Conservation (phyloP, 352 stramenopile species). For the Phytophthora aleatoria region DNA sequence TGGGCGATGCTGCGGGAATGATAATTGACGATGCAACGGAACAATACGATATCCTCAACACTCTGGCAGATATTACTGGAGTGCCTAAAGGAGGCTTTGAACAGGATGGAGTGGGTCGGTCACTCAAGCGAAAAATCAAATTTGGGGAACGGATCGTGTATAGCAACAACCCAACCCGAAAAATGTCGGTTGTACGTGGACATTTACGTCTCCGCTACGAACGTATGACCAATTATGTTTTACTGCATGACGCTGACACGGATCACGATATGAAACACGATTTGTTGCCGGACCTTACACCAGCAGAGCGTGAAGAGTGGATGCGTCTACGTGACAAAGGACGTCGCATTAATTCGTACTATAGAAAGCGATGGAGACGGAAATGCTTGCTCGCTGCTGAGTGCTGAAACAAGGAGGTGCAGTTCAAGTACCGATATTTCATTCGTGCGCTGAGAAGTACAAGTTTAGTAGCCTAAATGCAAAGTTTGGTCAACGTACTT, state of each 20-base stretch:
- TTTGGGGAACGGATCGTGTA: slow-evolving; percentile 36
- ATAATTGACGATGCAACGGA: slow-evolving; percentile 38
- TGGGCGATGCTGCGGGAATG: slow-evolving; percentile 30
- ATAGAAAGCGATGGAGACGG: slow-evolving; percentile 22
- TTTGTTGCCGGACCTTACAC: slow-evolving; percentile 27
- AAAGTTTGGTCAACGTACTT: no score
- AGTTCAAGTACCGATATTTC: not conserved
- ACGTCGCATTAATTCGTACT: slow-evolving; percentile 52
- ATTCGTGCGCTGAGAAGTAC: not conserved
- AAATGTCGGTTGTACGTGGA: slow-evolving; percentile 45
- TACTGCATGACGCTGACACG: slow-evolving; percentile 35
- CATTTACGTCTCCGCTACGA: slow-evolving; percentile 47
- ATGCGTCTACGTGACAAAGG: slow-evolving; percentile 26
- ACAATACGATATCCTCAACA: slow-evolving; percentile 50
- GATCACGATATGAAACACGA: slow-evolving; percentile 46
- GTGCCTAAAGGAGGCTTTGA: slow-evolving; percentile 34
- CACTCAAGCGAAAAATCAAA: slow-evolving; percentile 43
- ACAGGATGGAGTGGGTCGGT: slow-evolving; percentile 41
- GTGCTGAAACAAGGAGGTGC: slow-evolving; percentile 12
- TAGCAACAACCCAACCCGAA: slow-evolving; percentile 57
- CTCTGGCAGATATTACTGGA: slow-evolving; percentile 40
- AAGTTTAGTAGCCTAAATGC: no score
- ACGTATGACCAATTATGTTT: slow-evolving; percentile 26
- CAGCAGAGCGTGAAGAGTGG: slow-evolving; percentile 22
- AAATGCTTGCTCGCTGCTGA: slow-evolving; percentile 39